These are phyloP conservation scores for Fusarium newnesense DNA, from an alignment of 2,329 filamentous ascomycete genomes.

Conservation along the genomic window DNA sequence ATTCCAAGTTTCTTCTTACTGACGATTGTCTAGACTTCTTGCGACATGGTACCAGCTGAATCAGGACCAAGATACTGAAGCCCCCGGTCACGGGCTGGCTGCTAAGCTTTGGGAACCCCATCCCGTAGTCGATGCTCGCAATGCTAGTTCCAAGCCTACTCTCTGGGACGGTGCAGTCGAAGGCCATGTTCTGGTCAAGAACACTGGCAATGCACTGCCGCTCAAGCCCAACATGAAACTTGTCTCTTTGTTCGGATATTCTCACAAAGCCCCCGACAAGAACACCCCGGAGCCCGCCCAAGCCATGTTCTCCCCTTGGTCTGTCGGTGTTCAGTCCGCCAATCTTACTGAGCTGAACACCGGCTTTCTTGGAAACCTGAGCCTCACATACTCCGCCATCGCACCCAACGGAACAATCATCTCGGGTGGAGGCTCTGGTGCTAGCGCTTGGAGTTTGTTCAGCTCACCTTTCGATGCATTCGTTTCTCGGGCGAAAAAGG, in stretches of 20 bases:
- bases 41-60: constrained; percentile 15
- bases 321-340: neutral
- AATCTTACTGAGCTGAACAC: constrained; percentile 8
- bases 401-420: constrained; percentile 2
- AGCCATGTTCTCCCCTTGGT: neutral
- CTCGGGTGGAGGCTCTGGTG: constrained; percentile 12
- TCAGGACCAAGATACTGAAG: neutral
- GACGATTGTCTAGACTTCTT: neutral
- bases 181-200: constrained; percentile 19
- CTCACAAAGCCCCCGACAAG: neutral
- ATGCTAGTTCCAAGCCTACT: neutral
- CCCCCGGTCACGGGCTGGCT: neutral
- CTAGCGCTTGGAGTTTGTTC: neutral
- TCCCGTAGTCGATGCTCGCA: constrained; percentile 3
- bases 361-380: constrained; percentile 3
- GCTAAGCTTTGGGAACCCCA: neutral
- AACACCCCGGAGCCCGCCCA: neutral
- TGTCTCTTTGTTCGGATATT: constrained; percentile 15
- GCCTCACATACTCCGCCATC: neutral
- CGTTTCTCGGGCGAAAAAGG: neutral
- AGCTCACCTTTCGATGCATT: constrained; percentile 7
- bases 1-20: neutral
- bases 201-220: neutral
- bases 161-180: constrained; percentile 2
- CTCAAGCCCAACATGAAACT: constrained; percentile 9